Evolutionary conservation across 768 basidiomycete species (phyloP).

Genomic region (Phlebiopsis flavidoalba): DNA sequence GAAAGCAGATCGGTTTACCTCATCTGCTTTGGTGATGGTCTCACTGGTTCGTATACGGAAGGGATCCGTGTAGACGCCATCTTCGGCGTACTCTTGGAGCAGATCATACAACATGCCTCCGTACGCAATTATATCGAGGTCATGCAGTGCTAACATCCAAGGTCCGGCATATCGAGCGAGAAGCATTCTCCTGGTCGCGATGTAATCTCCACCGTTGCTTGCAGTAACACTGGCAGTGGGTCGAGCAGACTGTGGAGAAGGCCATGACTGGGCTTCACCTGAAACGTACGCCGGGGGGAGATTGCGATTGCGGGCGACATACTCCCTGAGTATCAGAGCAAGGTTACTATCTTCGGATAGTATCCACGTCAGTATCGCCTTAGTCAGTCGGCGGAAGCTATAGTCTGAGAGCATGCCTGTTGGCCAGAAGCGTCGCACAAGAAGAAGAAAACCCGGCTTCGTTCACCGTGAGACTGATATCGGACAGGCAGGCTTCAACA

Average conservation of each 20-base stretch:
- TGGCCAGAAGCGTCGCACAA: constrained; percentile 71
- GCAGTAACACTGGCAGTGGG: constrained; percentile 32
- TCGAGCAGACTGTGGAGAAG: constrained; percentile 30
- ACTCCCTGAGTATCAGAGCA: constrained; percentile 62
- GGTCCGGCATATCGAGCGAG: constrained; percentile 50
- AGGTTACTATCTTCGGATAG: constrained; percentile 64
- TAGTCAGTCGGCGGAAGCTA: constrained; percentile 55
- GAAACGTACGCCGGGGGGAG: constrained; percentile 60
- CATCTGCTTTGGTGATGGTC: background rate
- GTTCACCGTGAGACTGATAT: constrained; percentile 68
- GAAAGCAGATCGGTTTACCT: background rate
- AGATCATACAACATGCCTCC: constrained; percentile 47
- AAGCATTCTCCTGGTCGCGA: constrained; percentile 51
- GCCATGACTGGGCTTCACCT: constrained; percentile 51
- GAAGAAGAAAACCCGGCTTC: constrained; percentile 67
- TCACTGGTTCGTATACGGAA: constrained; percentile 12
- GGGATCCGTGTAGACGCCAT: constrained; percentile 11
- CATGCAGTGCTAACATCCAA: constrained; percentile 70
- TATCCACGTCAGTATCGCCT: constrained; percentile 62
- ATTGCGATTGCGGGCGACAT: constrained; percentile 47
- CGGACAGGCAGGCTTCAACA: constrained; percentile 65
- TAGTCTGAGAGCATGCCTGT: constrained; percentile 70
- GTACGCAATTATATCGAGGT: constrained; percentile 52
- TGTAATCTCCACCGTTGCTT: constrained; percentile 68
- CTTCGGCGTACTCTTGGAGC: constrained; percentile 42